Evolutionary conservation across 495 filamentous ascomycete species (phyloP).

Genomic region (Baudoinia panamericana): DNA sequence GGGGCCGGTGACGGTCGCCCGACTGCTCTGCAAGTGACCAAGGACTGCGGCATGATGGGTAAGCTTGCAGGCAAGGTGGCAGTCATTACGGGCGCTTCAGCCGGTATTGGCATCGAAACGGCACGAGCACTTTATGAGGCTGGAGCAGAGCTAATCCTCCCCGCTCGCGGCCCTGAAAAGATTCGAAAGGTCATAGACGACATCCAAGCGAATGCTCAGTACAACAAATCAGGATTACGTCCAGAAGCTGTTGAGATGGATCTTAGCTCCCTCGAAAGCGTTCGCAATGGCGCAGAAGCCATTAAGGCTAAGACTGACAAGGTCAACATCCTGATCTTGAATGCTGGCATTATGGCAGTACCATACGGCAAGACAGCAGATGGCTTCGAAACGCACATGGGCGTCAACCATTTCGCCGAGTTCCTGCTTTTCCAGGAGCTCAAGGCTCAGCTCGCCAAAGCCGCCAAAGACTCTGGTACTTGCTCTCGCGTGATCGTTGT

Average conservation of each 20-base stretch:
- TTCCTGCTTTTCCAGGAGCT: constrained; percentile 41
- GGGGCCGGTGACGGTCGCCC: constrained; percentile 38
- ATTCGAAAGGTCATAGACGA: constrained; percentile 12
- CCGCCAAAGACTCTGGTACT: constrained; percentile 20
- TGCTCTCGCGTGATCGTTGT: constrained; percentile 35
- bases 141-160: constrained; percentile 37
- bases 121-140: constrained; percentile 35
- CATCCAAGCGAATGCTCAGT: constrained; percentile 11
- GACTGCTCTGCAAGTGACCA: constrained; percentile 35
- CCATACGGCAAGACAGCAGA: constrained; percentile 31
- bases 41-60: constrained; percentile 32
- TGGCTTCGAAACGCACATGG: constrained; percentile 37
- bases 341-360: constrained; percentile 26
- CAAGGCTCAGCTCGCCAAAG: constrained; percentile 30
- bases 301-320: constrained; percentile 15
- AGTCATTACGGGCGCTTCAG: constrained; percentile 57
- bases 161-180: constrained; percentile 33
- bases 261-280: constrained; percentile 13
- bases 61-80: constrained; percentile 41
- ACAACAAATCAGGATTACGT: constrained; percentile 10
- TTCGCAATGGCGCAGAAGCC: constrained; percentile 17
- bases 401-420: constrained; percentile 40
- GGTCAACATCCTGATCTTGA: constrained; percentile 29
- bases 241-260: constrained; percentile 31
- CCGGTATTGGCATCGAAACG: constrained; percentile 42